Conservation (phyloP, 805 yeast genomes). For the Candida adriatica region DNA sequence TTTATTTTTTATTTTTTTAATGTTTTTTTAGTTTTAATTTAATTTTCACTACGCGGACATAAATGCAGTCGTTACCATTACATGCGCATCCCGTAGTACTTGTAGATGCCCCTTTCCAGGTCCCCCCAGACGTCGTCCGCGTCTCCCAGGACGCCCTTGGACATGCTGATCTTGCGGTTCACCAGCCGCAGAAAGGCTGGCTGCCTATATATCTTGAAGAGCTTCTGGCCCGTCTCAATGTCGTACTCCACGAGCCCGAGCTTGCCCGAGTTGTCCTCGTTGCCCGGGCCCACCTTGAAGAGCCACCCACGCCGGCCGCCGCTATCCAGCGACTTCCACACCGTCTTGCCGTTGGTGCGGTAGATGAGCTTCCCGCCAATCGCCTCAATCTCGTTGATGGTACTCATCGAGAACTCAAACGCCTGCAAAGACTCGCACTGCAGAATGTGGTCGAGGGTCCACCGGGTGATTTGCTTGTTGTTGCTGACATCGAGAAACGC, state of each 20-base stretch:
- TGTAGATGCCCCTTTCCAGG: slow-evolving; percentile 37
- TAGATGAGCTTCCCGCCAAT: slow-evolving; percentile 21
- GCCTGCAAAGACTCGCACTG: slow-evolving; percentile 47
- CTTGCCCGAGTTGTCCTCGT: slow-evolving; percentile 28
- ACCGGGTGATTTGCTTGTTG: slow-evolving; percentile 49
- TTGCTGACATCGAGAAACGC: slow-evolving; percentile 63
- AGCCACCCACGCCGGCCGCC: slow-evolving; percentile 80
- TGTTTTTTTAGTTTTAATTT: too few relatives aligned
- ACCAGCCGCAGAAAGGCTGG: slow-evolving; percentile 34
- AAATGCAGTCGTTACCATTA: slow-evolving; percentile 9
- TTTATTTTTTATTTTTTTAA: too few relatives aligned
- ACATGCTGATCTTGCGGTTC: slow-evolving; percentile 30
- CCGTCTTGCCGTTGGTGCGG: slow-evolving; percentile 19
- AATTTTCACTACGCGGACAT: too few relatives aligned
- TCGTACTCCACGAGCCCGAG: slow-evolving; percentile 48
- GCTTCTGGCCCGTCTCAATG: slow-evolving; percentile 55
- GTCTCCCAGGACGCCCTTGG: slow-evolving; percentile 29
- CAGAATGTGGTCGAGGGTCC: slow-evolving; percentile 48
- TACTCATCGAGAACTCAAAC: slow-evolving; percentile 58
- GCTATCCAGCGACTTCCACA: slow-evolving; percentile 28
- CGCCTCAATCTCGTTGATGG: slow-evolving; percentile 40
- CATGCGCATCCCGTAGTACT: slow-evolving; percentile 35
- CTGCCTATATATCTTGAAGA: slow-evolving; percentile 32
- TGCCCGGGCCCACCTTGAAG: slow-evolving; percentile 35
- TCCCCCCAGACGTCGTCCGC: slow-evolving; percentile 35